Conservation (phyloP, 2,329 filamentous ascomycete genomes). For the Cercospora sp. region DNA sequence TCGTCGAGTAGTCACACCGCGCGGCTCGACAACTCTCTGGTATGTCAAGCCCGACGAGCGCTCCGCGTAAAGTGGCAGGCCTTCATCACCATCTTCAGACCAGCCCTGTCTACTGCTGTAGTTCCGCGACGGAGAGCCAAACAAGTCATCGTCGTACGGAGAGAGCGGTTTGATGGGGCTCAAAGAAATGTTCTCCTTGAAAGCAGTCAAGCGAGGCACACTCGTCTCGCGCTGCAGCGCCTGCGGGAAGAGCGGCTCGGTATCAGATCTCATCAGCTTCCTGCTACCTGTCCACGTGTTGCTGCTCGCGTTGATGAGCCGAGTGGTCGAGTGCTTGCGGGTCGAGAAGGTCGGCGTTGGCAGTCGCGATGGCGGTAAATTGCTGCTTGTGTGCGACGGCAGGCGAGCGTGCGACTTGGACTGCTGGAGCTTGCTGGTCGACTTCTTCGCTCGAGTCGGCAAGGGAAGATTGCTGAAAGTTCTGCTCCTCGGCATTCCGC, state of each 20-base stretch:
- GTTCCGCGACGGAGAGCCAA: conserved; percentile 23
- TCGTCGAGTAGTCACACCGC: conserved; percentile 5
- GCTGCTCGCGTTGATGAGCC: conserved; percentile 20
- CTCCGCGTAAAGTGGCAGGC: conserved; percentile 3
- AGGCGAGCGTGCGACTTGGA: conserved; percentile 34
- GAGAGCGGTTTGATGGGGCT: conserved; percentile 32
- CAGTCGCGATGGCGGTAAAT: conserved; percentile 26
- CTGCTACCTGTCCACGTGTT: conserved; percentile 19
- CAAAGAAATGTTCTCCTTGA: conserved; percentile 39
- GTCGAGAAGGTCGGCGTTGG: conserved; percentile 30
- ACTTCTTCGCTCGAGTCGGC: conserved; percentile 30
- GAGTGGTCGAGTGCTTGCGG: conserved; percentile 31
- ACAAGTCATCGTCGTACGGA: conserved; percentile 25
- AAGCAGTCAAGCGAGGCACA: conserved; percentile 30
- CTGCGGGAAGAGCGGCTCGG: conserved; percentile 36
- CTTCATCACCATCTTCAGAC: conserved; percentile 19
- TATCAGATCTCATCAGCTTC: conserved; percentile 37
- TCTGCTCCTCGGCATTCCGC: conserved; percentile 38
- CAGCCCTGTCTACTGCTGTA: conserved; percentile 23
- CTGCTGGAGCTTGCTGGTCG: conserved; percentile 23
- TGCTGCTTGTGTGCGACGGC: conserved; percentile 25
- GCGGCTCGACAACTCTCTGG: conserved; percentile 1
- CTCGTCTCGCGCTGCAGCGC: conserved; percentile 18
- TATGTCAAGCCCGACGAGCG: conserved; percentile 7
- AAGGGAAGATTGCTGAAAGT: conserved; percentile 41